phyloP scores from a whole-genome alignment of 106 monocot species.

The Platanthera zijinensis region DNA sequence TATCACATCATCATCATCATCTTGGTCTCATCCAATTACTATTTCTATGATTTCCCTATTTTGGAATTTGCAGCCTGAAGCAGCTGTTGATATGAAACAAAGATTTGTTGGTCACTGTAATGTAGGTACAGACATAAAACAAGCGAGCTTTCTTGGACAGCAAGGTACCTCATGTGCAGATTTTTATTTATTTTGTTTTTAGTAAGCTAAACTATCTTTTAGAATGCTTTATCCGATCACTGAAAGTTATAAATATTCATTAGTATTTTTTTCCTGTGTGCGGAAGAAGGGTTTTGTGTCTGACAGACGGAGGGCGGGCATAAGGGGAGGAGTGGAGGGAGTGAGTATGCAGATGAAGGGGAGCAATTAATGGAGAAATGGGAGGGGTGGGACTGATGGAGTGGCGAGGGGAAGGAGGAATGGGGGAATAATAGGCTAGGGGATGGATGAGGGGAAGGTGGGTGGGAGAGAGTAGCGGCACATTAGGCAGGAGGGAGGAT shows the following conservation, averaged over 20 bases:
- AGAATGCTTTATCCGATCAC: background rate
- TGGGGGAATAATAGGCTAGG: too few species aligned
- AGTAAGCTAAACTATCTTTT: background rate
- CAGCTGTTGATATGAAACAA: conserved; percentile 84
- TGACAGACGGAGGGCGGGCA: background rate
- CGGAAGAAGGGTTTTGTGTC: background rate
- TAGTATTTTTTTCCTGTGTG: background rate
- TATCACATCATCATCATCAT: background rate
- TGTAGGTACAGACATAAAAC: conserved; percentile 97
- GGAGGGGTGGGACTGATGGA: too few species aligned
- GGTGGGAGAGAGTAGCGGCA: too few species aligned
- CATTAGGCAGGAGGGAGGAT: too few species aligned
- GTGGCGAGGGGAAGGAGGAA: too few species aligned
- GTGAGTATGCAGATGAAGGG: background rate
- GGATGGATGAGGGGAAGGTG: too few species aligned
- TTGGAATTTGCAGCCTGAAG: conserved; percentile 50
- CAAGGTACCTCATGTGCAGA: conserved; percentile 30
- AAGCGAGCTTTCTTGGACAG: conserved; percentile 93
- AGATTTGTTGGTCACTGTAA: conserved; percentile 97
- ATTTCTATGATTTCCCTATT: background rate
- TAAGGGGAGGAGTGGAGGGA: background rate
- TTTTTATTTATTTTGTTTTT: conserved; percentile 1
- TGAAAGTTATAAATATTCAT: background rate
- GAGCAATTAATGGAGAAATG: too few species aligned
- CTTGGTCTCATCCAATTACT: background rate